These are phyloP conservation scores for Suillus sp. DNA, from an alignment of 768 basidiomycete genomes.

Conservation along the genomic window DNA sequence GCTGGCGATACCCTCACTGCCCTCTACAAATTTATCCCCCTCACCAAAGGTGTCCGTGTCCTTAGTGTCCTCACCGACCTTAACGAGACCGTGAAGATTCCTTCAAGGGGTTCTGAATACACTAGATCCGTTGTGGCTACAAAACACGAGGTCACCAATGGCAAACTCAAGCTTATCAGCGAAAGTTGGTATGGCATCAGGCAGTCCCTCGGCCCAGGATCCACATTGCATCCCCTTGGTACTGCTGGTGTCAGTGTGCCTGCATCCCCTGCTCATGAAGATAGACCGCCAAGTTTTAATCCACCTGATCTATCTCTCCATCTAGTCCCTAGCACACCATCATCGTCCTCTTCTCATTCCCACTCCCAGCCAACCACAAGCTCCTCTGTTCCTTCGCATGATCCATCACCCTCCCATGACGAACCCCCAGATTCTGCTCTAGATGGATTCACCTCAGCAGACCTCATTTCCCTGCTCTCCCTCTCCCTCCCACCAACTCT, in stretches of 20 bases:
- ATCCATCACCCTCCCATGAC: slow-evolving; percentile 13
- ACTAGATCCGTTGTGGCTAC: slow-evolving; percentile 59
- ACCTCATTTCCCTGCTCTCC: slow-evolving; percentile 61
- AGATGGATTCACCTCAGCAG: slow-evolving; percentile 23
- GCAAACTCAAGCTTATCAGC: slow-evolving; percentile 46
- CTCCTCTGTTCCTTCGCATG: not conserved
- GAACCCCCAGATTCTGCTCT: not conserved
- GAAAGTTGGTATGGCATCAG: slow-evolving; percentile 18
- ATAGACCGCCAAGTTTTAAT: slow-evolving; percentile 20
- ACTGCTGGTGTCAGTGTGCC: slow-evolving; percentile 13
- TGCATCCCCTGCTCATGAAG: slow-evolving; percentile 18
- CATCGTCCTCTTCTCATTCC: slow-evolving; percentile 19
- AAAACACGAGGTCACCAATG: slow-evolving; percentile 69
- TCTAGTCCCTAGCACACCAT: slow-evolving; percentile 19
- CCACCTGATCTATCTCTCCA: slow-evolving; percentile 21
- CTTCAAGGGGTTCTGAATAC: slow-evolving; percentile 56
- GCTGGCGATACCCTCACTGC: slow-evolving; percentile 85
- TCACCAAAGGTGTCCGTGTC: slow-evolving; percentile 82
- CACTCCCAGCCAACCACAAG: slow-evolving; percentile 2
- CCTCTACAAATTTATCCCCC: slow-evolving; percentile 82
- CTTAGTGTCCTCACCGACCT: slow-evolving; percentile 66
- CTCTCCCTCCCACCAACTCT: slow-evolving; percentile 59
- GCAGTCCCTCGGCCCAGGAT: not conserved
- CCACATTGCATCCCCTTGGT: not conserved
- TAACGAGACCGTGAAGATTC: slow-evolving; percentile 72